A percentile compares a stretch with the other conserved stretches of the same genome.
phyloP scores from a whole-genome alignment of 106 monocot genomes.

The Chionographis japonica region DNA sequence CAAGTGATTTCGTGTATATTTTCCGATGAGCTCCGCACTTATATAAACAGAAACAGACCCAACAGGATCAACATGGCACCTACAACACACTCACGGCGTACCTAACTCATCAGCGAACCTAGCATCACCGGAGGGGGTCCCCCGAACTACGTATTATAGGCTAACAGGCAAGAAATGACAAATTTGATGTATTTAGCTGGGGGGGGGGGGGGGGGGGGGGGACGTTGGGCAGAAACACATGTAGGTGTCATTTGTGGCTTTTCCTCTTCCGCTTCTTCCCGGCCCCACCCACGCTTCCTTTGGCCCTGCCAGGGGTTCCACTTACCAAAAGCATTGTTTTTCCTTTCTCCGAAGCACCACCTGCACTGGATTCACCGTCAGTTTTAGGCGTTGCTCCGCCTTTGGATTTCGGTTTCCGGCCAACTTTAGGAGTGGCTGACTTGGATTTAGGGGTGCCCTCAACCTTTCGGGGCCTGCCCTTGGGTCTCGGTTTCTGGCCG shows the following conservation, averaged over 20 bases:
- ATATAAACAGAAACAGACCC: no score
- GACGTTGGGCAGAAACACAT: not conserved
- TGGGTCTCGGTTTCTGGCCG: no score
- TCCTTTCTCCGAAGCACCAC: constrained; percentile 12
- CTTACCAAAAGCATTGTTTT: not conserved
- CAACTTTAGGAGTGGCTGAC: not conserved
- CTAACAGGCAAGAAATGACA: not conserved
- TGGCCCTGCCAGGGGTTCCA: not conserved
- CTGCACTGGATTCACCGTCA: not conserved
- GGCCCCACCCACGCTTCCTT: constrained; percentile 1
- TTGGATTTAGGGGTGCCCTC: not conserved
- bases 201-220: not conserved
- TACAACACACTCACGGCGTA: no score
- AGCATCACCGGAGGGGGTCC: no score
- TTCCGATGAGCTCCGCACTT: no score
- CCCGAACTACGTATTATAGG: no score
- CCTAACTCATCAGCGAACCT: no score
- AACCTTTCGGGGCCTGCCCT: not conserved
- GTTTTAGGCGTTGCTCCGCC: not conserved
- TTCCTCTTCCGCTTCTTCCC: constrained; percentile 31
- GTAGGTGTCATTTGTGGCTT: not conserved
- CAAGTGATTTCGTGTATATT: no score
- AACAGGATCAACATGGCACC: no score
- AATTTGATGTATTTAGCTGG: not conserved
- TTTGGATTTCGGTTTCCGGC: not conserved